Evolutionary conservation across 192 early-diverging fungal genomes (phyloP), one percentile per base, ranked within the genome.

Genomic region (Entomortierella lignicola): DNA sequence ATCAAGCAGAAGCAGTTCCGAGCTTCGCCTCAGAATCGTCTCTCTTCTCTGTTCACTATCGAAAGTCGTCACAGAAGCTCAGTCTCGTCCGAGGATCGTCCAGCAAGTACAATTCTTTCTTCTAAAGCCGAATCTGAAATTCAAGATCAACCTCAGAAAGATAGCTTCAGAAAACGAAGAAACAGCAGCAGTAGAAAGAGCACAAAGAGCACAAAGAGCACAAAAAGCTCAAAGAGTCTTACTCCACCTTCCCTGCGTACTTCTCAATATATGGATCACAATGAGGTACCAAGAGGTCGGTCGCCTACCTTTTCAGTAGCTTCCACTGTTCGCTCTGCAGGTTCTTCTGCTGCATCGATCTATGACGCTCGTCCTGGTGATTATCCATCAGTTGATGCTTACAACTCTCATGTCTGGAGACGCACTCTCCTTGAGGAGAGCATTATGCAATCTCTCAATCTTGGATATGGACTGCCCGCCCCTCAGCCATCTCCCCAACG

Each of bases 361-460:
- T 77, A 63, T 27, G 48, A 58, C 13, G 11, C 61, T 48, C 48
- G 50, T 12, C 71, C 71, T 29, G 62, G 25, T 39, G 65, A 75
- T 53, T 61, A 66, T 41, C 20, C 65, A 29, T 60, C 4, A 18
- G 60, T 51, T 10, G 29, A 34, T 23, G 66, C 69, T 4, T 65
- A 65, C 51, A 67, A 69, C n/a, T 41, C 74, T 5, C 74, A 79
- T 52, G 66, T 79, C 50, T 79, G 74, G 74, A 31, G 67, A 20
- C 55, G 74, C 8, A 79, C 69, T 43, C 41, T 79, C 29, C 54
- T 79, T 43, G 74, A 79, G 54, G 66, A 79, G 44, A 79, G 74
- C 30, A 79, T 79, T 56, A 79, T 79, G 74, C 67, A 79, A 21
- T 79, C 74, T 1, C 66, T 79, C 23, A 54, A 59, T 11, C 62